Evolutionary conservation across 345 rosid species (phyloP).

Genomic region (Eucalyptus rudis): DNA sequence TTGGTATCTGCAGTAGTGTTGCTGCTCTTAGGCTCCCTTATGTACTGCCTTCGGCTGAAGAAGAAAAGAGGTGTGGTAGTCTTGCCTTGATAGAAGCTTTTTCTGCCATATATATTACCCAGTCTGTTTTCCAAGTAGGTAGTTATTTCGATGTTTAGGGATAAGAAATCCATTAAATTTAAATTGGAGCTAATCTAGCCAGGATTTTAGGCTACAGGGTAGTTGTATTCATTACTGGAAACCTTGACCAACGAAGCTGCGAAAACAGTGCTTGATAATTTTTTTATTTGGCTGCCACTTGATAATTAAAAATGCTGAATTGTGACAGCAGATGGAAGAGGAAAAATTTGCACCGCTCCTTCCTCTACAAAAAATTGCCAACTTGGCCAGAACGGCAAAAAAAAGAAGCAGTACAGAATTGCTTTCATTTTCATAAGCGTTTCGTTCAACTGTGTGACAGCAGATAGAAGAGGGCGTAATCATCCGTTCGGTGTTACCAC

Average conservation of each 20-base stretch:
- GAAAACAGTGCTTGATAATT: background rate
- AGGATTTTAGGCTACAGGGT: background rate
- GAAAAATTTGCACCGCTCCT: background rate
- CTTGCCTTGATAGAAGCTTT: background rate
- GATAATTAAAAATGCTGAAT: background rate
- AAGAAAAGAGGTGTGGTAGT: background rate
- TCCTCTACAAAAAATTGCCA: background rate
- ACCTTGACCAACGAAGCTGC: background rate
- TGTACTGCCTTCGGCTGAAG: background rate
- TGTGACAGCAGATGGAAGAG: background rate
- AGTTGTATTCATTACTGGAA: background rate
- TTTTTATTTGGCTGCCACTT: no score
- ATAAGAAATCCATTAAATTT: background rate
- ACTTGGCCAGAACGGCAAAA: background rate
- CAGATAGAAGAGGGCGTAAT: background rate
- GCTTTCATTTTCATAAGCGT: background rate
- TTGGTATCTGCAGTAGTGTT: background rate
- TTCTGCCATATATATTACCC: background rate
- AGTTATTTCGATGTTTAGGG: background rate
- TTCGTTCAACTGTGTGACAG: background rate
- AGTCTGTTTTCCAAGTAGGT: background rate
- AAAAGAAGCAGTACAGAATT: background rate
- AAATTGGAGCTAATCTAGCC: background rate
- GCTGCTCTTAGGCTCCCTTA: background rate
- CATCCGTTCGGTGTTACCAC: background rate